Base-by-base conservation (phyloP, 768 basidiomycete species). In the Pleurotus sapidus region DNA sequence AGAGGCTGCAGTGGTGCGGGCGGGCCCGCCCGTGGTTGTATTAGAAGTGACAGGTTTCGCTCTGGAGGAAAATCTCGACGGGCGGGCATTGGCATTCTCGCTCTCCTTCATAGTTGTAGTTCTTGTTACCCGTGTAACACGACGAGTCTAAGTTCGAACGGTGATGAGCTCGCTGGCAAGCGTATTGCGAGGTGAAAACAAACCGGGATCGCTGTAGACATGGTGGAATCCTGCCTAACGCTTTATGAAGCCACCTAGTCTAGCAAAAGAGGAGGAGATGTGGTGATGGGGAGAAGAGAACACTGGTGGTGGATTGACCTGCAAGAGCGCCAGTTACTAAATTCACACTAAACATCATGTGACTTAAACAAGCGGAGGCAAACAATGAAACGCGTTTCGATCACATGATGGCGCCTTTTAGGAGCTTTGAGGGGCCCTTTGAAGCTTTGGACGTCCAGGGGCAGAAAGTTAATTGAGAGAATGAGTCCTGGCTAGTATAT, bases 81-180 rank as follows among this genome's bases (percentile, higher is more conserved):
- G 81, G 57, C 84, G 83, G 53, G 86, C 83, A 65, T 82, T 84
- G 56, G 84, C 83, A 67, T 89, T 91, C 78, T 91, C 88, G 67
- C 73, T 81, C 67, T 86, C 83, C 67, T 83, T 84, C 65, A 75
- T 76, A 48, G 80, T 77, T 56, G 78, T 71, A 23, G 73, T 72
- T 61, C 83, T 82, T 56, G 80, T 77, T 42, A 78, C 73, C 68
- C 84, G 79, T 57, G 83, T 81, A 48, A 81, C 80, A 72, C 88
- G 84, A 63, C 88, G 84, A 57, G 84, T 79, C 88, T 89, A 51
- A 30, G 6, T 27, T 40, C 42, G 14, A 20, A 37, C 42, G 14
- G 20, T 17, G 15, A 43, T n/a, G 20, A 43, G 42, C 42, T 11
- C 42, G 42, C 42, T 20, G n/a, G 15, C n/a, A n/a, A 43, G 55